Evolutionary conservation across 2,329 filamentous ascomycete species (phyloP).

Genomic region (Tolypocladium album): DNA sequence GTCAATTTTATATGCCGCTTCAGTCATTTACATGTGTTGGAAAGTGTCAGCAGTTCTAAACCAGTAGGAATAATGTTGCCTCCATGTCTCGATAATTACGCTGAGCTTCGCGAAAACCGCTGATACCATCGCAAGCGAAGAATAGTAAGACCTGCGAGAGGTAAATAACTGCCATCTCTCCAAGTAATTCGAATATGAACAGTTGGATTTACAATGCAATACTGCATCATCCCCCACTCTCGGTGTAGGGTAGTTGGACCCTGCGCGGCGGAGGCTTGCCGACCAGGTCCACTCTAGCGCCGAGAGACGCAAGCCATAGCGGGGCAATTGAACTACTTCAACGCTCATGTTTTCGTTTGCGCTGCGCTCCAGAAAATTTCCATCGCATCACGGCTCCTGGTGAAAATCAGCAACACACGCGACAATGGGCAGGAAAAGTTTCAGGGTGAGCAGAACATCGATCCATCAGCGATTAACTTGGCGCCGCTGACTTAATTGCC

Average conservation of each 20-base stretch:
- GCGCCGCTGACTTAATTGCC: conserved; percentile 7
- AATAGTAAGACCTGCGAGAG: no score
- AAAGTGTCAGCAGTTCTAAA: not conserved
- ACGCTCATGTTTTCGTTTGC: not conserved
- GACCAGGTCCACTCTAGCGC: not conserved
- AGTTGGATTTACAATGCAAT: not conserved
- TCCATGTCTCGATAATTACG: no score
- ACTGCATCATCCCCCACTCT: no score
- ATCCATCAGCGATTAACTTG: not conserved
- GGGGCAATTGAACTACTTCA: not conserved
- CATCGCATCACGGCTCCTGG: not conserved
- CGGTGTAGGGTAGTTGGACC: not conserved
- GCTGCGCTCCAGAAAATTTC: not conserved
- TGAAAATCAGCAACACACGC: not conserved
- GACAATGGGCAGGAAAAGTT: conserved; percentile 16
- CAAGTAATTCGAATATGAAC: not conserved
- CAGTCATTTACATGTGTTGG: not conserved
- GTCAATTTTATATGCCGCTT: not conserved
- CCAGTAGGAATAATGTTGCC: no score
- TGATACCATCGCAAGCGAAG: no score
- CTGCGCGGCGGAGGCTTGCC: not conserved
- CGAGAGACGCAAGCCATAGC: not conserved
- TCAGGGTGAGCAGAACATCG: conserved; percentile 16
- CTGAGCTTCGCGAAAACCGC: no score
- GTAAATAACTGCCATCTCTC: not conserved